Evolutionary conservation across 2,329 filamentous ascomycete species (phyloP).

Genomic region (Penicillium sp.): DNA sequence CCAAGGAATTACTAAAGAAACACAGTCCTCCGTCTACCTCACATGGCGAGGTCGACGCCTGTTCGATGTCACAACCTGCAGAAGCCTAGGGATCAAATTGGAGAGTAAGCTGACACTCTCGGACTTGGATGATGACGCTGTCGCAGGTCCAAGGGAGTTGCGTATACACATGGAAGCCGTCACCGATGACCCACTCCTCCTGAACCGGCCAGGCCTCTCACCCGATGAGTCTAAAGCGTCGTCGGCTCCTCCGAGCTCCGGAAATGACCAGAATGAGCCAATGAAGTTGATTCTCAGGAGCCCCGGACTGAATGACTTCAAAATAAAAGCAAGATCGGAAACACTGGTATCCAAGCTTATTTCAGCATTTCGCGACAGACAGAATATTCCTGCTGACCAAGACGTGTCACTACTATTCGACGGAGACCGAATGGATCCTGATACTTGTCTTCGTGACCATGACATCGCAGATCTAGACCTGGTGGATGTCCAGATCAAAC

Average conservation of each 20-base stretch:
- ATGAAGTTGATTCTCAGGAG: slow-evolving; percentile 53
- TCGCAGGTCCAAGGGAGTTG: slow-evolving; percentile 50
- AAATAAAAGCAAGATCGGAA: slow-evolving; percentile 43
- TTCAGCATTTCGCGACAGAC: slow-evolving; percentile 58
- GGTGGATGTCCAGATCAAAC: slow-evolving; percentile 70
- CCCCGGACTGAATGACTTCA: slow-evolving; percentile 52
- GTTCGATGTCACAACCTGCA: slow-evolving; percentile 73
- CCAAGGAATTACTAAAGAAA: slow-evolving; percentile 54
- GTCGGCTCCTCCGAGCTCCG: background rate
- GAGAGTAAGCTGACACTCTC: slow-evolving; percentile 39
- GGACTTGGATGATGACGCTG: slow-evolving; percentile 47
- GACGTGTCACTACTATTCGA: slow-evolving; percentile 68
- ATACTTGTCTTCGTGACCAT: slow-evolving; percentile 60
- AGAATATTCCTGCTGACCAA: slow-evolving; percentile 52
- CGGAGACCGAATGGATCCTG: slow-evolving; percentile 66
- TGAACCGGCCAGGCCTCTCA: slow-evolving; percentile 19
- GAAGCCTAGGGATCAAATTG: slow-evolving; percentile 61
- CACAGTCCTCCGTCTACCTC: slow-evolving; percentile 63
- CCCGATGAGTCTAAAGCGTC: background rate
- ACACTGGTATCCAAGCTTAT: slow-evolving; percentile 64
- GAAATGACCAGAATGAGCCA: slow-evolving; percentile 27
- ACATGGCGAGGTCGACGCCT: slow-evolving; percentile 74
- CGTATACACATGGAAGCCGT: slow-evolving; percentile 75
- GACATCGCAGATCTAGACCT: slow-evolving; percentile 74
- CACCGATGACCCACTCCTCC: slow-evolving; percentile 62